Evolutionary conservation across 2,329 filamentous ascomycete genomes (phyloP), one percentile per base, ranked within the genome.

Genomic region (Coniochaeta hoffmannii): DNA sequence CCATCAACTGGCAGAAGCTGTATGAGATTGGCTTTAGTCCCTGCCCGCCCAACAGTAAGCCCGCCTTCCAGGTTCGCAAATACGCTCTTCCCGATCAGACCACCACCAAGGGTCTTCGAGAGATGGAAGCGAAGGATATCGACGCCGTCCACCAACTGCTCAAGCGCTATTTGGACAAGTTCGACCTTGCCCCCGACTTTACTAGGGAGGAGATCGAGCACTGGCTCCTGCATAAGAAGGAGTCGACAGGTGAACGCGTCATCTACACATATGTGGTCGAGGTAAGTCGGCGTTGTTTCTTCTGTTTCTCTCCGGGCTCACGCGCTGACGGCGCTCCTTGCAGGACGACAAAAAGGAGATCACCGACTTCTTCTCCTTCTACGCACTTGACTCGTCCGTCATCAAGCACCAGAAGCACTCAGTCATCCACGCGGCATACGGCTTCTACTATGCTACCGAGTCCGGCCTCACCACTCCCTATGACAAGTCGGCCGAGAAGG

Each of bases 361-460:
- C 66, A 97, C 90, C 35, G 94, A 99, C 72, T 97, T 96, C 74
- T 88, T 97, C 74, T 97, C 91, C 35, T 99, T 97, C 75, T 99
- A 97, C 78, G 86, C 85, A 67, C 86, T 99, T 32, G 91, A 96
- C 69, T 96, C 91, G 15, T 94, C 90, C 1, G 88, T 97, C 57
- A 95, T 99, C 65, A 86, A 87, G 62, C 85, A 90, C 66, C 76
- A 82, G 49, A 89, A 89, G 69, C 87, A 96, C 73, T 81, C 84
- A 57, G 83, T 85, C 56, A 85, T 99, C 65, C 88, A 87, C 61
- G 94, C 93, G 3, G 94, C 94, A 30, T 99, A 99, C 72, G 82
- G 97, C 55, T 99, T 93, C 76, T 99, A 99, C 79, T 99, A 99
- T 69, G 94, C 89, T 56, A 88, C 88, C 7, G 90, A 96, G 65